Evolutionary conservation across 2,329 filamentous ascomycete genomes (phyloP).

Genomic region (Trichophyton schoenleinii): DNA sequence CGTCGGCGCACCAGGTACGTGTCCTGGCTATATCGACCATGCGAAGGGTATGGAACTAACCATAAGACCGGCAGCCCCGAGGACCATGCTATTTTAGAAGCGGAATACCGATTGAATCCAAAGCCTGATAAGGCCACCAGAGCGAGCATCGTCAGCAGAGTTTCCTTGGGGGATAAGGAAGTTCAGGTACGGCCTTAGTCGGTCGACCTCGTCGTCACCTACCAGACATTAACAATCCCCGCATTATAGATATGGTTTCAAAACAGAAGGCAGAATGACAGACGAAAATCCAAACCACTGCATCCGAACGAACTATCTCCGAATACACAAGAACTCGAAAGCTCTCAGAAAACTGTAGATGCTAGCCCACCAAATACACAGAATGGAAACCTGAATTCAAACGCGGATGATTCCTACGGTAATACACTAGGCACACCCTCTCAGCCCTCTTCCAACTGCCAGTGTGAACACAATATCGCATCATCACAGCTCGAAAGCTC

Average conservation of each 20-base stretch:
- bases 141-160: slow-evolving; percentile 68
- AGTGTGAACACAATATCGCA: background rate
- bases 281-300: slow-evolving; percentile 69
- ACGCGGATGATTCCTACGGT: background rate
- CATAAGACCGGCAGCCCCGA: slow-evolving; percentile 50
- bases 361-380: background rate
- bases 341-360: background rate
- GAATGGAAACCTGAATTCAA: background rate
- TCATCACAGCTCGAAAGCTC: background rate
- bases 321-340: background rate
- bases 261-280: slow-evolving; percentile 83
- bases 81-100: slow-evolving; percentile 79
- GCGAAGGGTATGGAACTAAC: slow-evolving; percentile 6
- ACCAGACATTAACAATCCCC: background rate
- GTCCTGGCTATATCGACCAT: background rate
- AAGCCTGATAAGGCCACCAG: slow-evolving; percentile 88
- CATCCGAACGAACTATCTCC: background rate
- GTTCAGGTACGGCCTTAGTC: slow-evolving; percentile 61
- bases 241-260: slow-evolving; percentile 82
- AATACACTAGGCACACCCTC: background rate
- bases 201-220: background rate
- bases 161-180: slow-evolving; percentile 87
- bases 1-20: slow-evolving; percentile 48
- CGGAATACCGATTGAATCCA: slow-evolving; percentile 69
- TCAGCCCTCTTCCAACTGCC: background rate